A percentile compares a stretch with the other conserved stretches of the same genome.
These are phyloP conservation scores for Adansonia gregorii DNA, from an alignment of 441 rosid genomes.

Conservation along the genomic window DNA sequence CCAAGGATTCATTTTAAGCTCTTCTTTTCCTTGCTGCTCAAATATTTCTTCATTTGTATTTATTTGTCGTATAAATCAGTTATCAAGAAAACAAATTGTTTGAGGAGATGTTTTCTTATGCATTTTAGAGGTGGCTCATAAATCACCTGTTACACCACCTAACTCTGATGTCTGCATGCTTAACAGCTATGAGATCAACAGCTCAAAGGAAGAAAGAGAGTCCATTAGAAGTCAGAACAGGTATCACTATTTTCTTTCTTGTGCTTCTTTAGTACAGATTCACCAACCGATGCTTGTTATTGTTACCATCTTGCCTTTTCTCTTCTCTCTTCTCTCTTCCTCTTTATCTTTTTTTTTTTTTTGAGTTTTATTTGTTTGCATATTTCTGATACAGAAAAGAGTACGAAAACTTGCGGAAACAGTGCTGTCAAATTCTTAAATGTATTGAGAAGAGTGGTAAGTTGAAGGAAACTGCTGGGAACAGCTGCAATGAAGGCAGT, in stretches of 20 bases:
- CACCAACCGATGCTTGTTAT: background rate
- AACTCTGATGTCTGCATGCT: constrained; percentile 15
- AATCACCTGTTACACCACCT: background rate
- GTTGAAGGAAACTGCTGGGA: constrained; percentile 39
- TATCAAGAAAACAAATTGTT: background rate
- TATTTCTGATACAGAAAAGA: constrained; percentile 51
- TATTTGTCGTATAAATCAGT: background rate
- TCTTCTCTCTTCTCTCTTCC: background rate
- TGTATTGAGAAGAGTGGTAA: constrained; percentile 42
- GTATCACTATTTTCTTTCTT: constrained; percentile 37
- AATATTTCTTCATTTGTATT: background rate
- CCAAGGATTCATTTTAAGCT: background rate
- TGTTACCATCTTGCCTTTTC: background rate
- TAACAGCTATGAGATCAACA: constrained; percentile 69
- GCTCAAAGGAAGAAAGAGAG: constrained; percentile 72
- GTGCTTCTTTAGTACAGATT: background rate
- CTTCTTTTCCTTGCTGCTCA: constrained; percentile 5
- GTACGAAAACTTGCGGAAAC: constrained; percentile 64
- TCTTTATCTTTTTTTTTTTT: background rate
- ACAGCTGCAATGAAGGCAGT: constrained; percentile 40
- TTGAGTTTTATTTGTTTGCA: background rate
- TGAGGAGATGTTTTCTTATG: background rate
- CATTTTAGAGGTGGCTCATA: constrained; percentile 8
- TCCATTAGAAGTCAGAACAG: constrained; percentile 55
- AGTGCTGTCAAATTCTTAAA: constrained; percentile 51